These are phyloP conservation scores for Ploettnerulaceae sp. DNA, from an alignment of 2,329 filamentous ascomycete species.

Conservation along the genomic window DNA sequence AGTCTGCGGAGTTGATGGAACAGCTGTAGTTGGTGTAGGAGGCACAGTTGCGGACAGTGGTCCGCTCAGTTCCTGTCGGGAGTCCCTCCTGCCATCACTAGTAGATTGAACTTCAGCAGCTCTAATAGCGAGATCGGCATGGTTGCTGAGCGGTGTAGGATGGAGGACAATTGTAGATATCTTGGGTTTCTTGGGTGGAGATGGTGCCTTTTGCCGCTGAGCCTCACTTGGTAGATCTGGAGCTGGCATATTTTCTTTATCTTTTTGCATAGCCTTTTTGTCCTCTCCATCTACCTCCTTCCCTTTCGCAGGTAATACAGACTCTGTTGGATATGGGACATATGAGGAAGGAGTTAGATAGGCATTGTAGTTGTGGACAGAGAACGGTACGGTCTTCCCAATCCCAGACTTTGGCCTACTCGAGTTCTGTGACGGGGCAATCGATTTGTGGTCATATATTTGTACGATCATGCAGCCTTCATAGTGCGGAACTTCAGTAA, in stretches of 20 bases:
- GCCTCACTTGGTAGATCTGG: slow-evolving; percentile 44
- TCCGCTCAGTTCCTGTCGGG: slow-evolving; percentile 35
- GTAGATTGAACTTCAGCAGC: slow-evolving; percentile 57
- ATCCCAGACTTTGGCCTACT: slow-evolving; percentile 50
- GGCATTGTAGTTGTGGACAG: slow-evolving; percentile 87
- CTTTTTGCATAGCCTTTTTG: slow-evolving; percentile 38
- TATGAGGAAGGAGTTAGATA: slow-evolving; percentile 87
- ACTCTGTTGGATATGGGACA: slow-evolving; percentile 65
- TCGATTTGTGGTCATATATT: slow-evolving; percentile 79
- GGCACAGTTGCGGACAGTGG: slow-evolving; percentile 43
- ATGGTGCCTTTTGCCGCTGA: slow-evolving; percentile 39
- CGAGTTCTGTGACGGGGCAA: slow-evolving; percentile 55
- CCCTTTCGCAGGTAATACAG: slow-evolving; percentile 29
- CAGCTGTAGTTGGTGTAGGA: slow-evolving; percentile 60
- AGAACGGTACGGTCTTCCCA: slow-evolving; percentile 65
- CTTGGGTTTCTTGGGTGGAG: slow-evolving; percentile 51
- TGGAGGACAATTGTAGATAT: slow-evolving; percentile 78
- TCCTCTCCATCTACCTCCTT: slow-evolving; percentile 31
- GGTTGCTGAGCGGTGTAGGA: slow-evolving; percentile 70
- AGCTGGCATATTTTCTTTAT: slow-evolving; percentile 56
- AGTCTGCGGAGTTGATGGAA: slow-evolving; percentile 56
- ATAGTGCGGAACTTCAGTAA: slow-evolving; percentile 78
- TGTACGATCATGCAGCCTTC: slow-evolving; percentile 94
- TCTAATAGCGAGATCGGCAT: slow-evolving; percentile 72
- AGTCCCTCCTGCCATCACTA: slow-evolving; percentile 44